Evolutionary conservation across 176 grass and related monocot genomes (phyloP).

Genomic region (Neostapfia colusana): DNA sequence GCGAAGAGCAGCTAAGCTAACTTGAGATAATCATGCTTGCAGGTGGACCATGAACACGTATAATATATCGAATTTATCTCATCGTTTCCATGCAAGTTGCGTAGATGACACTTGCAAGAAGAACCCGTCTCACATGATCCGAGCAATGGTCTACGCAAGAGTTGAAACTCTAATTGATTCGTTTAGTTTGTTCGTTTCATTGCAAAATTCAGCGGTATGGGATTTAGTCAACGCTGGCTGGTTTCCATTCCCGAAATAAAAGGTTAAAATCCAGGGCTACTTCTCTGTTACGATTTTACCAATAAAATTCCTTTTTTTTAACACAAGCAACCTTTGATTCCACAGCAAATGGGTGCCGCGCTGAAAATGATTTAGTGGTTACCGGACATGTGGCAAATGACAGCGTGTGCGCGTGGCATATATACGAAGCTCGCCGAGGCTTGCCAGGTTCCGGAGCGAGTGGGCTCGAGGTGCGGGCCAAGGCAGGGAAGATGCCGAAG

Average conservation of each 20-base stretch:
- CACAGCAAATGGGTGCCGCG: neutral
- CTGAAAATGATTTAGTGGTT: neutral
- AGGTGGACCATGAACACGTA: neutral
- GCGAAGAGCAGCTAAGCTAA: neutral
- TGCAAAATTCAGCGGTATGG: neutral
- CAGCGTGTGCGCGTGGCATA: neutral
- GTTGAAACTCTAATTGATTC: no score
- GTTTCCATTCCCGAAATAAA: neutral
- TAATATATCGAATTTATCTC: neutral
- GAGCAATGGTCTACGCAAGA: neutral
- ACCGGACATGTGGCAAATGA: no score
- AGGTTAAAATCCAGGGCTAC: neutral
- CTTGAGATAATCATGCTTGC: neutral
- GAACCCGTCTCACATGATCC: neutral
- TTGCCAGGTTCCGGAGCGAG: neutral
- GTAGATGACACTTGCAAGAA: neutral
- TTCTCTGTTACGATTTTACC: neutral
- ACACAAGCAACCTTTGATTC: neutral
- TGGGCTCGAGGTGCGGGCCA: neutral
- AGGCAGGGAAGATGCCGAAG: conserved; percentile 7
- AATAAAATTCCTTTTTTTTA: neutral
- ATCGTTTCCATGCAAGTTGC: neutral
- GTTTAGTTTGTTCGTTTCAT: neutral
- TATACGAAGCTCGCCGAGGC: neutral
- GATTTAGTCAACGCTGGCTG: neutral